These are phyloP conservation scores for Monosporascus sp. DNA, from an alignment of 2,329 filamentous ascomycete species.

Conservation along the genomic window DNA sequence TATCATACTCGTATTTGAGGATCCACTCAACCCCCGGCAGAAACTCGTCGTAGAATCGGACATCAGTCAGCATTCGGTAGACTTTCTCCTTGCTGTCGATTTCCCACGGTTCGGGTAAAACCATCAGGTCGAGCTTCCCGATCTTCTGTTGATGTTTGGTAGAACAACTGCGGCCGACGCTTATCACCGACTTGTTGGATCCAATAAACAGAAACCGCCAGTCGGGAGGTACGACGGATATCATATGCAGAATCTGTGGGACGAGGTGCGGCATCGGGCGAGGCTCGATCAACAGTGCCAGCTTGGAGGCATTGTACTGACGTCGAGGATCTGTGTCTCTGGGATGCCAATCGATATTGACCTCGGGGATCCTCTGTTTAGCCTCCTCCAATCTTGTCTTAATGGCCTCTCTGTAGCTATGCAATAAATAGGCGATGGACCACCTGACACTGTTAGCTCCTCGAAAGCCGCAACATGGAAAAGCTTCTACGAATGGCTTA, in stretches of 20 bases:
- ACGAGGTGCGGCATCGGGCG: constrained; percentile 42
- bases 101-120: constrained; percentile 42
- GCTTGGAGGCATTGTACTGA: constrained; percentile 42
- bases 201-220: constrained; percentile 51
- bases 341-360: constrained; percentile 35
- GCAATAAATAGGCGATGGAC: constrained; percentile 39
- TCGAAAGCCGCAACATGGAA: too few relatives aligned
- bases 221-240: constrained; percentile 45
- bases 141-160: constrained; percentile 43
- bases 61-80: constrained; percentile 42
- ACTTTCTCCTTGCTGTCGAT: constrained; percentile 43
- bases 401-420: constrained; percentile 38
- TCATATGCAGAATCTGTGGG: constrained; percentile 46
- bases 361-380: constrained; percentile 28
- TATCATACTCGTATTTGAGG: constrained; percentile 50
- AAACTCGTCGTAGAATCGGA: constrained; percentile 47
- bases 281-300: constrained; percentile 48
- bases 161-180: constrained; percentile 38
- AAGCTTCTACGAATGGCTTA: constrained; percentile 19
- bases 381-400: constrained; percentile 34
- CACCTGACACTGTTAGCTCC: constrained; percentile 31
- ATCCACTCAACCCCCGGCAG: constrained; percentile 47
- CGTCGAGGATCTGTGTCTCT: constrained; percentile 23
- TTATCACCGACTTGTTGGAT: constrained; percentile 40
- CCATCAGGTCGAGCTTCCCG: constrained; percentile 46